A percentile compares a stretch with the other conserved stretches of the same genome.
Evolutionary conservation across 164 flowering plant genomes (phyloP).

Genomic region (Annona squamosa): DNA sequence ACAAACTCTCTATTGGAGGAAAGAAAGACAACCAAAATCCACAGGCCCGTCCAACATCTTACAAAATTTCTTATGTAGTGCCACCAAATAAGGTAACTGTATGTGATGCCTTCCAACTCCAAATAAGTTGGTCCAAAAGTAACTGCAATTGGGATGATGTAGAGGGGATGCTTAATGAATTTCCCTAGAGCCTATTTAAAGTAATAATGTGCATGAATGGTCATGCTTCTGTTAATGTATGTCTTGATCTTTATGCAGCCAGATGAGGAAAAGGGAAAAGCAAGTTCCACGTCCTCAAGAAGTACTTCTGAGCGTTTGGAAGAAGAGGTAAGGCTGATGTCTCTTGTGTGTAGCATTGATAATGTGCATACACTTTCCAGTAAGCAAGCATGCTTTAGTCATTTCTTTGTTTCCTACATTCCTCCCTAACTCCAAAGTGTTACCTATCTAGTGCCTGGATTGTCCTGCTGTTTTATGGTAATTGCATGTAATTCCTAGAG

Average conservation of each 20-base stretch:
- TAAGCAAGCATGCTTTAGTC: background rate
- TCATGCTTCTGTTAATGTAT: background rate
- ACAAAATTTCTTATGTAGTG: constrained; percentile 57
- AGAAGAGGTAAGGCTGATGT: constrained; percentile 61
- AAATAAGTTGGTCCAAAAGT: background rate
- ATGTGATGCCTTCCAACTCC: background rate
- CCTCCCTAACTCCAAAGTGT: background rate
- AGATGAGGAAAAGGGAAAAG: constrained; percentile 70
- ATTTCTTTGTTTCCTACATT: background rate
- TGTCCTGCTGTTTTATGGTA: background rate
- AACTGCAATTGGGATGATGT: background rate
- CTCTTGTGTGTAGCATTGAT: background rate
- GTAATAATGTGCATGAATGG: background rate
- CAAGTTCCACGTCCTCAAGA: constrained; percentile 36
- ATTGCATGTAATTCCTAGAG: background rate
- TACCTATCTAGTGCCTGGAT: background rate
- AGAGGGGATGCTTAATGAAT: background rate
- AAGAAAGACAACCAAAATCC: constrained; percentile 40
- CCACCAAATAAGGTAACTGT: constrained; percentile 73
- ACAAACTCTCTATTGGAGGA: constrained; percentile 37
- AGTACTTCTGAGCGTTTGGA: constrained; percentile 60
- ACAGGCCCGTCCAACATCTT: constrained; percentile 49
- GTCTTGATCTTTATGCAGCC: constrained; percentile 28
- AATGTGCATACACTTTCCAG: background rate
- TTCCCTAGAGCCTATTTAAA: background rate